Percentiles rank a stretch among this genome's conserved stretches.
Conservation (phyloP, 805 yeast genomes). For the Candida xiaguanensis region DNA sequence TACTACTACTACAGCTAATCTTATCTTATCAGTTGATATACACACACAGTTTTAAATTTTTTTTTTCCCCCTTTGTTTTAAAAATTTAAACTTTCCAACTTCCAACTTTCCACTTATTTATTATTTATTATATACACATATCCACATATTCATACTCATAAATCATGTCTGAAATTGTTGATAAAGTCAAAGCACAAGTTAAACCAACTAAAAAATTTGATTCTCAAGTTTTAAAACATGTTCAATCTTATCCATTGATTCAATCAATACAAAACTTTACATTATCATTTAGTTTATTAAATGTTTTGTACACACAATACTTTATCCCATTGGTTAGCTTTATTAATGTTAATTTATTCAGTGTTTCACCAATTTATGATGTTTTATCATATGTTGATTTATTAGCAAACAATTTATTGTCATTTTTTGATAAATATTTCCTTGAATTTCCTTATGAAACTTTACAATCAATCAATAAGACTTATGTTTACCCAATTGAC, state of each 20-base stretch:
- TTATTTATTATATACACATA: background rate
- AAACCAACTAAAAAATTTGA: constrained; percentile 18
- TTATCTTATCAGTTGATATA: no score
- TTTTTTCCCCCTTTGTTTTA: no score
- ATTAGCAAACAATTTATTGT: constrained; percentile 11
- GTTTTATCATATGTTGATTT: constrained; percentile 11
- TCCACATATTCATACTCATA: background rate
- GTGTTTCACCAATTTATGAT: constrained; percentile 11
- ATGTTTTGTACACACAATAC: constrained; percentile 18
- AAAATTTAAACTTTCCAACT: background rate
- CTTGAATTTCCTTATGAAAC: constrained; percentile 3
- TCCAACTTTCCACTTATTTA: background rate
- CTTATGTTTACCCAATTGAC: constrained; percentile 7
- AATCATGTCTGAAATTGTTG: constrained; percentile 8
- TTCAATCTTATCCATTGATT: constrained; percentile 29
- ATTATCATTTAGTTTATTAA: constrained; percentile 23
- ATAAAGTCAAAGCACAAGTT: constrained; percentile 5
- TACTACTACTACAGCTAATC: no score
- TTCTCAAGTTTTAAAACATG: constrained; percentile 31
- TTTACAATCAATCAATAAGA: constrained; percentile 5
- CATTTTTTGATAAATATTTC: constrained; percentile 7
- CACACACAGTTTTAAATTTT: no score
- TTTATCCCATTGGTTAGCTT: constrained; percentile 16
- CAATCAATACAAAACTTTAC: constrained; percentile 17
- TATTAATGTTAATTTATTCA: constrained; percentile 20